A percentile compares a stretch with the other conserved stretches of the same genome.
These are phyloP conservation scores for Penicillium arizonense DNA, from an alignment of 495 filamentous ascomycete species.

Conservation along the genomic window DNA sequence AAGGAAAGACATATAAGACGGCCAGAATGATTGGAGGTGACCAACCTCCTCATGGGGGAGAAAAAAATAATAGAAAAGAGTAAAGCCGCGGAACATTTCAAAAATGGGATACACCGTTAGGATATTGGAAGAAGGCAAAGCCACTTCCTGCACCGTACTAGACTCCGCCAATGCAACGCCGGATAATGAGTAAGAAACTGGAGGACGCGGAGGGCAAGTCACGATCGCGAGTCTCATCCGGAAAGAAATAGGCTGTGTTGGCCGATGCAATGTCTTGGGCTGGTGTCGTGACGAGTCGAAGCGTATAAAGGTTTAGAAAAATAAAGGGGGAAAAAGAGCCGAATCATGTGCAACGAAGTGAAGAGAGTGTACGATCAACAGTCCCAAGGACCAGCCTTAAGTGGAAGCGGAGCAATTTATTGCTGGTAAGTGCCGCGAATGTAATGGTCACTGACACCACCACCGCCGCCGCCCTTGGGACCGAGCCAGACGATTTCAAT, in stretches of 20 bases:
- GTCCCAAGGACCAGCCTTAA: slow-evolving; percentile 27
- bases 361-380: slow-evolving; percentile 15
- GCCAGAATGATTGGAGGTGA: slow-evolving; percentile 6
- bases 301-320: slow-evolving; percentile 11
- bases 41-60: neutral
- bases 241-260: slow-evolving; percentile 12
- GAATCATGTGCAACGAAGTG: slow-evolving; percentile 44
- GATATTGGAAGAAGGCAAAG: slow-evolving; percentile 27
- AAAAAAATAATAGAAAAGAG: slow-evolving; percentile 1
- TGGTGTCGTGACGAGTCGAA: slow-evolving; percentile 21
- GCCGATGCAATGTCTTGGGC: slow-evolving; percentile 19
- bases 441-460: slow-evolving; percentile 33
- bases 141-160: slow-evolving; percentile 26
- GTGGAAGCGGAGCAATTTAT: slow-evolving; percentile 12
- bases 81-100: slow-evolving; percentile 6
- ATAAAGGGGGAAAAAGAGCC: slow-evolving; percentile 12
- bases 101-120: slow-evolving; percentile 11
- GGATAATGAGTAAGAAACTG: slow-evolving; percentile 29
- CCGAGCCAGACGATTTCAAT: slow-evolving; percentile 53
- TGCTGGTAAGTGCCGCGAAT: slow-evolving; percentile 29
- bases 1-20: slow-evolving; percentile 13
- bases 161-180: slow-evolving; percentile 36
- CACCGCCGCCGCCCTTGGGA: slow-evolving; percentile 43
- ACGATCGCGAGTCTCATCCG: slow-evolving; percentile 26
- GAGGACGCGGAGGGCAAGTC: slow-evolving; percentile 24